A percentile compares a stretch with the other conserved stretches of the same genome.
These are phyloP conservation scores for Yarrowia sp. DNA, from an alignment of 805 yeast genomes.

Conservation along the genomic window DNA sequence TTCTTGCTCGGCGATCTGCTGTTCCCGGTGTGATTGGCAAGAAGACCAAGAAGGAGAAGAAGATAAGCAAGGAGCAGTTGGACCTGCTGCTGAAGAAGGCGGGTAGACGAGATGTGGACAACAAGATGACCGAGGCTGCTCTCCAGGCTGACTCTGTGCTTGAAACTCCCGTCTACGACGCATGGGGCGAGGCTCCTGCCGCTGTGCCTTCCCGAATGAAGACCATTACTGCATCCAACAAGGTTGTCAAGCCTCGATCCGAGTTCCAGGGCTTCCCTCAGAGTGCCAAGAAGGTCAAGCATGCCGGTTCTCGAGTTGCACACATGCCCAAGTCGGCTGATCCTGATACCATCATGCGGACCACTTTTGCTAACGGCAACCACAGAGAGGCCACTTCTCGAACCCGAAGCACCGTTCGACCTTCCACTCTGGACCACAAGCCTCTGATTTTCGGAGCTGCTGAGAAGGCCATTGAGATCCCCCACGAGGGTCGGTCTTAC, in stretches of 20 bases:
- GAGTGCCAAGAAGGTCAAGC: not conserved
- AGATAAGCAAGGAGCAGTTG: slow-evolving; percentile 67
- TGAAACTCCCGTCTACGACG: slow-evolving; percentile 61
- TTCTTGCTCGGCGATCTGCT: slow-evolving; percentile 78
- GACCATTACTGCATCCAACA: slow-evolving; percentile 22
- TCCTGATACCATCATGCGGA: not conserved
- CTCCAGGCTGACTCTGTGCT: slow-evolving; percentile 71
- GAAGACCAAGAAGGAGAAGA: slow-evolving; percentile 51
- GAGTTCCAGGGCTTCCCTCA: slow-evolving; percentile 35
- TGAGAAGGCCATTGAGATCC: slow-evolving; percentile 53
- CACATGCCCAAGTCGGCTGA: slow-evolving; percentile 16
- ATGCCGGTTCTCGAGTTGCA: slow-evolving; percentile 15
- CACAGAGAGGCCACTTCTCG: slow-evolving; percentile 22
- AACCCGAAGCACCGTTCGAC: slow-evolving; percentile 43
- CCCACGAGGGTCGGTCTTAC: slow-evolving; percentile 90
- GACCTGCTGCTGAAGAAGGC: slow-evolving; percentile 74
- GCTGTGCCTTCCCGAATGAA: not conserved
- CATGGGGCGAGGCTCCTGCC: slow-evolving; percentile 62
- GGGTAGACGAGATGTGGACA: slow-evolving; percentile 69
- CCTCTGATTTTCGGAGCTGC: slow-evolving; percentile 61
- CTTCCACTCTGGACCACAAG: slow-evolving; percentile 60
- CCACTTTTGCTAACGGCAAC: slow-evolving; percentile 17
- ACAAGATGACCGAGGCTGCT: slow-evolving; percentile 56
- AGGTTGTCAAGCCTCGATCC: slow-evolving; percentile 20
- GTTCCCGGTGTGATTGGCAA: slow-evolving; percentile 63